phyloP scores from a whole-genome alignment of 2,329 filamentous ascomycete genomes.

The Fusarium clavum region DNA sequence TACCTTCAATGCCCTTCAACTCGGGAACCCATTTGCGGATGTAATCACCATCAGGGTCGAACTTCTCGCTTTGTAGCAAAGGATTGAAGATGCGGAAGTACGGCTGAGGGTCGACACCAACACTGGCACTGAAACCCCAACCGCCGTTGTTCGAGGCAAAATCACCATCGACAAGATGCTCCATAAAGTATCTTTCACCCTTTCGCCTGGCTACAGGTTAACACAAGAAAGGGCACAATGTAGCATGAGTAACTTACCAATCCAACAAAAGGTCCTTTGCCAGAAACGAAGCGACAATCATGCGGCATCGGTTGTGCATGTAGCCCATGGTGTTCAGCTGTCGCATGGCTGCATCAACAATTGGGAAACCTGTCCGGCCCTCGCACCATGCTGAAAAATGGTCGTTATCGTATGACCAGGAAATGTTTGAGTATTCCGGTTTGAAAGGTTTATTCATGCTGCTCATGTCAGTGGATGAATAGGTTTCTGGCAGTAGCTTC shows the following conservation, averaged over 20 bases:
- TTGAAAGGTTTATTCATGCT: conserved; percentile 76
- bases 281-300: conserved; percentile 85
- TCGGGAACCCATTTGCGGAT: conserved; percentile 88
- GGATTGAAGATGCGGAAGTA: conserved; percentile 95
- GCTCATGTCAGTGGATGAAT: background rate
- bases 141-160: conserved; percentile 81
- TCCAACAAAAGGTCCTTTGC: conserved; percentile 84
- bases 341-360: conserved; percentile 89
- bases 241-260: conserved; percentile 58
- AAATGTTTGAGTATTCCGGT: conserved; percentile 83
- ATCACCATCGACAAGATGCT: conserved; percentile 81
- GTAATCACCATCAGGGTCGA: conserved; percentile 81
- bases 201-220: conserved; percentile 62
- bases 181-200: conserved; percentile 87
- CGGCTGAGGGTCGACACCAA: conserved; percentile 85
- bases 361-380: conserved; percentile 81
- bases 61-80: conserved; percentile 84
- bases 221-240: background rate
- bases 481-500: too few relatives aligned
- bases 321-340: conserved; percentile 76
- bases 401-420: conserved; percentile 80
- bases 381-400: conserved; percentile 80
- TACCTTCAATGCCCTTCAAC: conserved; percentile 70
- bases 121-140: conserved; percentile 69
- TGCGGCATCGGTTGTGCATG: conserved; percentile 88